A percentile compares a stretch with the other conserved stretches of the same genome.
Evolutionary conservation across 2,329 filamentous ascomycete species (phyloP).

Genomic region (Ophiostoma pallidulum): DNA sequence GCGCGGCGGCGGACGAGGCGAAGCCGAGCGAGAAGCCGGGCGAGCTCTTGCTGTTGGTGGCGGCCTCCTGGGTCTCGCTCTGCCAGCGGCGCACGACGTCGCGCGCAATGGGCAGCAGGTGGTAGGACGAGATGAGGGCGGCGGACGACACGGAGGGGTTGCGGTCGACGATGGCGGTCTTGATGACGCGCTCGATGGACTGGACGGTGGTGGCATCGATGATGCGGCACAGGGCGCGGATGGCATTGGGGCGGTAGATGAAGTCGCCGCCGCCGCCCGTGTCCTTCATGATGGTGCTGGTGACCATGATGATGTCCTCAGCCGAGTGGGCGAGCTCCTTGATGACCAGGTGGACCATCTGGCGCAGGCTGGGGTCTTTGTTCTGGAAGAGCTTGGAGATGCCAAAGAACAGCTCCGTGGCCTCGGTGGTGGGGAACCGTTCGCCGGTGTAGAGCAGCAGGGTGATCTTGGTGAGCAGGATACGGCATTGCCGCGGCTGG

Average conservation of each 20-base stretch:
- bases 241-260: slow-evolving; percentile 90
- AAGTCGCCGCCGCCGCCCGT: slow-evolving; percentile 91
- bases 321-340: slow-evolving; percentile 94
- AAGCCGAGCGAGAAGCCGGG: slow-evolving; percentile 88
- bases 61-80: slow-evolving; percentile 95
- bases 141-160: slow-evolving; percentile 95
- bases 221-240: slow-evolving; percentile 88
- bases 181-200: slow-evolving; percentile 96
- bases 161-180: slow-evolving; percentile 98
- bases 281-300: slow-evolving; percentile 99
- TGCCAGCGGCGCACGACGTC: slow-evolving; percentile 97
- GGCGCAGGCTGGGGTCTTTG: slow-evolving; percentile 93
- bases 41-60: slow-evolving; percentile 78
- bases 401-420: slow-evolving; percentile 95
- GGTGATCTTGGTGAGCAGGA: slow-evolving; percentile 93
- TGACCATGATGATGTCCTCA: slow-evolving; percentile 99
- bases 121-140: slow-evolving; percentile 92
- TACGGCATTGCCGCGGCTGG: slow-evolving; percentile 93
- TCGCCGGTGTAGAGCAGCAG: slow-evolving; percentile 95
- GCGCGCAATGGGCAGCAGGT: slow-evolving; percentile 88
- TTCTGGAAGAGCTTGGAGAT: slow-evolving; percentile 99
- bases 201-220: slow-evolving; percentile 95
- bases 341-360: slow-evolving; percentile 97
- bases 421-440: slow-evolving; percentile 93
- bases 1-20: slow-evolving; percentile 54